Evolutionary conservation across 169 alveolate species (phyloP).

Genomic region (Eimeria necatrix): DNA sequence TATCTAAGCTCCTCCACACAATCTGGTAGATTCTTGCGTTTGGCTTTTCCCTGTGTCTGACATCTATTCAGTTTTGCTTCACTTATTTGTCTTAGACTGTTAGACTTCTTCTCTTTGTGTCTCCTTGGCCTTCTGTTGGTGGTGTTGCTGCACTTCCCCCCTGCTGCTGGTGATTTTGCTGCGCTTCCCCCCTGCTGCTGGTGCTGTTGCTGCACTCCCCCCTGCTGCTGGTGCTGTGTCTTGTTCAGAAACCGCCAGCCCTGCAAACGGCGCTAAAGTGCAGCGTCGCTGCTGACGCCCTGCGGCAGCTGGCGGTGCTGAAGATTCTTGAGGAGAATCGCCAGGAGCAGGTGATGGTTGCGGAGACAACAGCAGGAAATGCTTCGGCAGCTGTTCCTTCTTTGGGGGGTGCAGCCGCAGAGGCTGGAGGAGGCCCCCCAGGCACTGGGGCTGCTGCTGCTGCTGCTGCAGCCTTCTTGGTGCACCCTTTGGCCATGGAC

Average conservation of each 20-base stretch:
- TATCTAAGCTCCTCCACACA: no score
- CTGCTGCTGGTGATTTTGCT: background rate
- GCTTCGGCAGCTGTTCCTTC: background rate
- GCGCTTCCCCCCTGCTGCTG: background rate
- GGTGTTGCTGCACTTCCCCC: background rate
- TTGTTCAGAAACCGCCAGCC: constrained; percentile 62
- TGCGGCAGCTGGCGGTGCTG: constrained; percentile 43
- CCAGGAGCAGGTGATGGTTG: background rate
- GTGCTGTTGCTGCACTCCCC: background rate
- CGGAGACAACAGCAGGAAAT: constrained; percentile 18
- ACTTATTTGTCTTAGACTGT: background rate
- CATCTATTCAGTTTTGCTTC: background rate
- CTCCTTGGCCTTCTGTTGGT: background rate
- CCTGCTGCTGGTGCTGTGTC: constrained; percentile 42
- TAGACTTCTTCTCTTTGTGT: background rate
- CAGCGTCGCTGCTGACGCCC: constrained; percentile 68
- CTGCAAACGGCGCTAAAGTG: constrained; percentile 61
- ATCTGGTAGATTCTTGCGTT: background rate
- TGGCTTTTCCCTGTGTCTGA: background rate
- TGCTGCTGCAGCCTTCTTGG: constrained; percentile 41
- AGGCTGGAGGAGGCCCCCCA: background rate
- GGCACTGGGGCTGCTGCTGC: constrained; percentile 6
- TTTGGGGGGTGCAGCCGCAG: constrained; percentile 16
- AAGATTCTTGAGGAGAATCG: background rate
- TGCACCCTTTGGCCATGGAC: constrained; percentile 18